These are phyloP conservation scores for Phytophthora meadii DNA, from an alignment of 352 stramenopile species.

Conservation along the genomic window DNA sequence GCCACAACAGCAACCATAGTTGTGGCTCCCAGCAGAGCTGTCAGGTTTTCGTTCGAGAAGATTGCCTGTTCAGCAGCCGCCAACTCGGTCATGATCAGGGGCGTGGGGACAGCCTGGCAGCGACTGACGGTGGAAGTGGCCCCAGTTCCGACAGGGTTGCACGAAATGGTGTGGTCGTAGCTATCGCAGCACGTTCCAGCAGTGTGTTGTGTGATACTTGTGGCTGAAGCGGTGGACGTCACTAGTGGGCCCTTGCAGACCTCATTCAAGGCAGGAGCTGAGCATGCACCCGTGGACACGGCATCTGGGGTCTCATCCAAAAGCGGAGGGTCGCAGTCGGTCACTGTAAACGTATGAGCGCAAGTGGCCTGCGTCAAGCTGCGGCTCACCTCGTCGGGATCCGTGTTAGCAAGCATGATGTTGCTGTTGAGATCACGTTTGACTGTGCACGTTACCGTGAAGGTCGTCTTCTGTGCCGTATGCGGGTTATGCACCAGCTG, in stretches of 20 bases:
- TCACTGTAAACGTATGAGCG: conserved; percentile 43
- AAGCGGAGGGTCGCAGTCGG: conserved; percentile 55
- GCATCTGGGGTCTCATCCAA: conserved; percentile 14
- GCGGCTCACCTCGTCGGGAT: background rate
- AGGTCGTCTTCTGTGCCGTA: conserved; percentile 41
- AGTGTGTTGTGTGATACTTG: conserved; percentile 15
- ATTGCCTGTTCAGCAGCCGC: conserved; percentile 16
- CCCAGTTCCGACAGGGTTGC: background rate
- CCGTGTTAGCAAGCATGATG: background rate
- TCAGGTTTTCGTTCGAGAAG: conserved; percentile 29
- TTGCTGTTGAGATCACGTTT: conserved; percentile 10
- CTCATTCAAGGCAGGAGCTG: conserved; percentile 36
- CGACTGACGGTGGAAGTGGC: conserved; percentile 23
- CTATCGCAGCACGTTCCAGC: conserved; percentile 46
- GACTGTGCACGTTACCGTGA: conserved; percentile 52
- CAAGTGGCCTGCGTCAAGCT: conserved; percentile 40
- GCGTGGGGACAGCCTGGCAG: conserved; percentile 38
- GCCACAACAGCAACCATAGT: conserved; percentile 61
- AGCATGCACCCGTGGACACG: too few species aligned
- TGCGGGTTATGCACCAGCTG: conserved; percentile 50
- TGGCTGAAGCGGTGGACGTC: conserved; percentile 23
- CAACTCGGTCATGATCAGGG: conserved; percentile 26
- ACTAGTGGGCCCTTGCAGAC: conserved; percentile 53
- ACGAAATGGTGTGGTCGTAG: background rate
- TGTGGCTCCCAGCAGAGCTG: conserved; percentile 46